Conservation (phyloP, 345 rosid species). For the Chamaenerion angustifolium region DNA sequence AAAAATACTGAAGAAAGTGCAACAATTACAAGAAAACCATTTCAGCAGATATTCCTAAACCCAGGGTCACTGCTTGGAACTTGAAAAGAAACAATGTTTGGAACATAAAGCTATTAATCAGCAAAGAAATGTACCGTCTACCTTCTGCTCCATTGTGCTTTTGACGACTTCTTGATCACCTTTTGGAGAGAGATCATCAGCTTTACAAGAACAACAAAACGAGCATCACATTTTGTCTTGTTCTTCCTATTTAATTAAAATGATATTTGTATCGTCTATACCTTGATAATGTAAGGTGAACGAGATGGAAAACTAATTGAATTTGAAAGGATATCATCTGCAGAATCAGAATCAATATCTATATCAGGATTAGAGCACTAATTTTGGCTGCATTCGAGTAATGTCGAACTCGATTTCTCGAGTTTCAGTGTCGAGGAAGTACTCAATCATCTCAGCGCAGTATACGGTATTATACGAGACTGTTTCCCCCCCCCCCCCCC, state of each 20-base stretch:
- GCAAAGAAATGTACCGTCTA: constrained; percentile 11
- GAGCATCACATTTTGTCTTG: constrained; percentile 37
- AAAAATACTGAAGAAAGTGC: too few species aligned
- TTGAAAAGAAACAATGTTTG: neutral
- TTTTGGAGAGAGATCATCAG: constrained; percentile 16
- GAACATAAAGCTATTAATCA: neutral
- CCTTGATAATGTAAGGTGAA: constrained; percentile 11
- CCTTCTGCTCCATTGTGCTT: constrained; percentile 10
- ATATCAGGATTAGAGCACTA: constrained; percentile 11
- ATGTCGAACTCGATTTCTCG: constrained; percentile 79
- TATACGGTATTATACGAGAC: constrained; percentile 67
- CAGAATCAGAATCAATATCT: too few species aligned
- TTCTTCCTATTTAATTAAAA: constrained; percentile 18
- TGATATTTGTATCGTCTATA: constrained; percentile 14
- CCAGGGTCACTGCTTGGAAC: too few species aligned
- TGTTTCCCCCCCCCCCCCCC: constrained; percentile 18
- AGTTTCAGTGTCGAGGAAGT: constrained; percentile 91
- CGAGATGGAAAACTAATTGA: too few species aligned
- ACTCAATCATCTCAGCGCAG: constrained; percentile 64
- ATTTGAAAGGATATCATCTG: too few species aligned
- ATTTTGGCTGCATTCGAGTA: constrained; percentile 59
- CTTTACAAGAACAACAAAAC: constrained; percentile 34
- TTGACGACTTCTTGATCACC: constrained; percentile 8
- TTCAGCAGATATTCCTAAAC: too few species aligned
- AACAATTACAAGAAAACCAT: too few species aligned